Conservation (phyloP, 225 moss, liverwort and hornwort species). For the Asterella californica region DNA sequence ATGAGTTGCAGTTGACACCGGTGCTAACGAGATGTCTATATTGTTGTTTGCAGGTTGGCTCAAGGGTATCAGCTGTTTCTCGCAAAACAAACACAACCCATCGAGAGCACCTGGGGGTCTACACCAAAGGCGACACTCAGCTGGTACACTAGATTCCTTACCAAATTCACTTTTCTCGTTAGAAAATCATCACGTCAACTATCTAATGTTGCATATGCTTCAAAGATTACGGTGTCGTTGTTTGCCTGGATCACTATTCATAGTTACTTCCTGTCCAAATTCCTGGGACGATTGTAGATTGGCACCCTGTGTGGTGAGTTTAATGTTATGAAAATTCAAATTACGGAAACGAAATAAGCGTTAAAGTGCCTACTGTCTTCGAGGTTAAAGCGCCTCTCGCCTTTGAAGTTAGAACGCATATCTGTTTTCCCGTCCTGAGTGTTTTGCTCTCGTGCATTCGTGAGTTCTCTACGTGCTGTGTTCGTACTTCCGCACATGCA, state of each 20-base stretch:
- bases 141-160: conserved; percentile 46
- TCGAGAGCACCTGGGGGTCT: conserved; percentile 86
- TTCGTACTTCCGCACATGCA: too few relatives aligned
- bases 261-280: too few relatives aligned
- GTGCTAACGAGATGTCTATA: background rate
- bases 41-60: conserved; percentile 68
- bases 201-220: background rate
- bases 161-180: background rate
- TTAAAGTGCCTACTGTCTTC: too few relatives aligned
- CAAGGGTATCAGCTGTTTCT: conserved; percentile 88
- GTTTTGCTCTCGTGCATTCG: too few relatives aligned
- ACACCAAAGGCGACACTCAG: conserved; percentile 77
- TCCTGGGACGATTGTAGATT: too few relatives aligned
- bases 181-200: background rate
- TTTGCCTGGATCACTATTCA: background rate
- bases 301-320: too few relatives aligned
- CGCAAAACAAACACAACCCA: conserved; percentile 97
- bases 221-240: background rate
- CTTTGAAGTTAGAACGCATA: too few relatives aligned
- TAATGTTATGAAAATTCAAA: too few relatives aligned
- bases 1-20: background rate
- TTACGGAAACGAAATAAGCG: too few relatives aligned
- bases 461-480: too few relatives aligned
- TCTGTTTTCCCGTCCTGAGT: too few relatives aligned
- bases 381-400: too few relatives aligned